Base-by-base conservation (phyloP, 192 early-diverging fungal genomes). In the Coemansia sp. region DNA sequence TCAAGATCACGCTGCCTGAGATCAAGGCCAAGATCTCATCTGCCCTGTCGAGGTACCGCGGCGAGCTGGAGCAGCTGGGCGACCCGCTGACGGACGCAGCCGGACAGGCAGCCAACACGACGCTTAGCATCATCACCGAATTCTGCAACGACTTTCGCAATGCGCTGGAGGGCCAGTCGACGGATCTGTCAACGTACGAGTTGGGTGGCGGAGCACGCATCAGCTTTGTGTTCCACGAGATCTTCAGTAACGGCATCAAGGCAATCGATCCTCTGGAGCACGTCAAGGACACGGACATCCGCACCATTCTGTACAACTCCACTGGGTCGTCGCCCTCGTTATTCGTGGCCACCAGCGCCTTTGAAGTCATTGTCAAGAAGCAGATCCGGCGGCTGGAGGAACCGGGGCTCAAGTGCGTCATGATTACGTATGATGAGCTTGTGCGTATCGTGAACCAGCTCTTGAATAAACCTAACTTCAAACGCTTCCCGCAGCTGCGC, bases 341-440 rank as follows among this genome's bases (percentile, higher is more conserved):
- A 21, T 99, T 99, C 87, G 96, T 99, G 51, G 95, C 93, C 18
- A 96, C 96, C 15, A 94, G 94, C 46, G 98, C 98, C 12, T 99
- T 99, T 71, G 94, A 97, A 77, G 92, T 95, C 21, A 93, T 99
- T 45, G 92, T 99, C 69, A 98, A 96, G 83, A 93, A 99, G 84
- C 98, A 99, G 85, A 99, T 99, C 80, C 94, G 92, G 73, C 90
- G 98, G 5, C 83, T 99, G 18, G 98, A 99, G 80, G 97, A 98
- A 40, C 98, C 98, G 26, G 91, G 93, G 70, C 83, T 99, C 68
- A 96, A 95, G 77, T 99, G 97, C 71, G 92, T 93, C 37, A 85
- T 88, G 41, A 90, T 99, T 88, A 91, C 96, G 10, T 99, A 98
- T 84, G 98, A 99, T 70, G 98, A 99, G 79, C 84, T 99, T 40